Evolutionary conservation across 371 early-diverging fungal genomes (phyloP), one percentile per base, ranked within the genome.

Genomic region (Hamiltosporidium magnivora): DNA sequence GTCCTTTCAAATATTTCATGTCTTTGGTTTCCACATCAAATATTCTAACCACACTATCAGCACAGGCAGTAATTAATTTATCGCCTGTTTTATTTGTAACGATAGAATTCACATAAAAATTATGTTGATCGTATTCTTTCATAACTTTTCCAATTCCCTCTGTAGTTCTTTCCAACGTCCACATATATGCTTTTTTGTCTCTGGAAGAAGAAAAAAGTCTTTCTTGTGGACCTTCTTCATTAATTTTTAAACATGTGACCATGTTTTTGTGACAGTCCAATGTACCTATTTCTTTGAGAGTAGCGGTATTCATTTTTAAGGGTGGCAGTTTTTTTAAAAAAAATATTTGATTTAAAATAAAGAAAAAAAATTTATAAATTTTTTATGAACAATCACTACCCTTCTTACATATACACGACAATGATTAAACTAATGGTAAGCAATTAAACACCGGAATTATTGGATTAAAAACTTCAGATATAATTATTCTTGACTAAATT

Each of bases 161-260:
- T 44, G 61, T 53, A 37, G 60, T 54, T 14, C 36, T 63, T 14
- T 61, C 44, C 55, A 80, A 65, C 38, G 67, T 42, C 69, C 71
- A 71, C 46, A 54, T 49, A 41, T 66, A 74, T 11, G 73, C 72
- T 44, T 44, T 68, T 65, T 72, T 77, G 63, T 80, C 75, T 64
- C 73, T 71, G 6, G 76, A 73, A 0, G 71, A 64, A 55, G 74
- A 62, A 54, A 72, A 73, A 14, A 80, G 39, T 11, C 69, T 61
- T 11, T 65, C 58, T 40, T 44, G 54, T 36, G 54, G 60, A 12
- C 54, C 38, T 9, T 66, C 61, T 12, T 63, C 41, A 2, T 59
- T 12, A n/a, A 64, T 63, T 63, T 72, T 71, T 38, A 80, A 9
- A 9, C 67, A 71, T 58, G 71, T 75, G n/a, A 80, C 73, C 39